Conservation (phyloP, 768 basidiomycete genomes). For the Coprinellus aureogranulatus region DNA sequence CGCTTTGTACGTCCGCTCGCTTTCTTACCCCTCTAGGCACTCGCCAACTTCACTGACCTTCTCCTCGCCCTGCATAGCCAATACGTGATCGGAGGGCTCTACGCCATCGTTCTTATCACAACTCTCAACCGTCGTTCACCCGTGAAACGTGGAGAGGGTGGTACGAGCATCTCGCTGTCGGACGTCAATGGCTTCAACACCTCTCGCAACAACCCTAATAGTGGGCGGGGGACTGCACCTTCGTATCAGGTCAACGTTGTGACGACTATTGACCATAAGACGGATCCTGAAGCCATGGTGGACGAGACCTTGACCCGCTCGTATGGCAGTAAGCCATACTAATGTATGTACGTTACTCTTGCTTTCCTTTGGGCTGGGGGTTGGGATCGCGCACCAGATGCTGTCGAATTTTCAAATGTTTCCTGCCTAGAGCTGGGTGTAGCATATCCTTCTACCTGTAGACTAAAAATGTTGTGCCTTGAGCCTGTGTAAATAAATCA, state of each 20-base stretch:
- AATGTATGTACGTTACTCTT: too few relatives aligned
- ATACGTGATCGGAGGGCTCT: neutral
- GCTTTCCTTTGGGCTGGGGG: too few relatives aligned
- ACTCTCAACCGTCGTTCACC: neutral
- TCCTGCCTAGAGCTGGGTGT: too few relatives aligned
- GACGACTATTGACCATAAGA: neutral
- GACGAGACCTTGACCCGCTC: neutral
- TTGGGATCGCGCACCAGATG: too few relatives aligned
- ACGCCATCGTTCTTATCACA: neutral
- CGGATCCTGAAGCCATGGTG: neutral
- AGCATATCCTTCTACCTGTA: too few relatives aligned
- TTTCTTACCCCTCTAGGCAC: neutral
- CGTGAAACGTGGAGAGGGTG: neutral
- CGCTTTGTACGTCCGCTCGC: neutral
- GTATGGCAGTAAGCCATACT: too few relatives aligned
- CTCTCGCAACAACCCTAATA: neutral
- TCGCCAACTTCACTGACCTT: too few relatives aligned
- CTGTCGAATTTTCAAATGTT: too few relatives aligned
- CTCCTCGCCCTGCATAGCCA: too few relatives aligned
- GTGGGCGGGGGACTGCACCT: neutral
- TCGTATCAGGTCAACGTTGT: neutral
- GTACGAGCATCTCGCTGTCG: neutral
- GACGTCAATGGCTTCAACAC: neutral
- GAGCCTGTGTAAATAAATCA: too few relatives aligned
- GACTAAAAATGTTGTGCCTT: too few relatives aligned